Conservation (phyloP, 2,329 filamentous ascomycete species). For the Sclerotinia minor region DNA sequence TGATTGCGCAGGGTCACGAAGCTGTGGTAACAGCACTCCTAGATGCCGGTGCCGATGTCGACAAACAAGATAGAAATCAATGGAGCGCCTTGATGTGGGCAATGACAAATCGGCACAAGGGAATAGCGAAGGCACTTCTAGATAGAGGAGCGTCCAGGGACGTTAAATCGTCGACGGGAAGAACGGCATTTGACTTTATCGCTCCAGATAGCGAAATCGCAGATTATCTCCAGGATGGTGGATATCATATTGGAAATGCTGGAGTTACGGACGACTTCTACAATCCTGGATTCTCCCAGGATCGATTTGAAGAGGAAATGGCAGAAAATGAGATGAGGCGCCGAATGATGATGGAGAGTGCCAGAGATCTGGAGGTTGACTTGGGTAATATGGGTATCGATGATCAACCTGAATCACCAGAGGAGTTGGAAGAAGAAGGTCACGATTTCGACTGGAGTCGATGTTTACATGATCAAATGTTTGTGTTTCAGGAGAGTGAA, state of each 20-base stretch:
- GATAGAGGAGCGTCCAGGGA: slow-evolving; percentile 95
- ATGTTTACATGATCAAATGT: slow-evolving; percentile 98
- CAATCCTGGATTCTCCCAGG: slow-evolving; percentile 85
- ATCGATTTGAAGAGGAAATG: slow-evolving; percentile 95
- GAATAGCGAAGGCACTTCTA: slow-evolving; percentile 86
- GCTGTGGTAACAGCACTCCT: slow-evolving; percentile 82
- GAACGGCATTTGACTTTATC: slow-evolving; percentile 94
- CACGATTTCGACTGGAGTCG: slow-evolving; percentile 96
- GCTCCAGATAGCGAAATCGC: slow-evolving; percentile 95
- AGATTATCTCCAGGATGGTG: slow-evolving; percentile 90
- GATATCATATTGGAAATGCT: slow-evolving; percentile 81
- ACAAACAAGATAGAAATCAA: slow-evolving; percentile 91
- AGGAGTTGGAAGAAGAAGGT: slow-evolving; percentile 82
- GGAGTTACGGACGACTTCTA: slow-evolving; percentile 91
- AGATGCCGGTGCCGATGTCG: slow-evolving; percentile 81
- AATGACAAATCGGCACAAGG: slow-evolving; percentile 97
- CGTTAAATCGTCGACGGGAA: slow-evolving; percentile 88
- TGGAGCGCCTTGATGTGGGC: slow-evolving; percentile 99
- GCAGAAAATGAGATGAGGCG: slow-evolving; percentile 94
- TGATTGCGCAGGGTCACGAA: slow-evolving; percentile 69
- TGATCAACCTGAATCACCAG: slow-evolving; percentile 82
- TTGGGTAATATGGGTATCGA: slow-evolving; percentile 93
- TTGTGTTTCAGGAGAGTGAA: slow-evolving; percentile 96
- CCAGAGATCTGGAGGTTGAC: slow-evolving; percentile 93
- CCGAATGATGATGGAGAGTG: slow-evolving; percentile 99